Base-by-base conservation (phyloP, 768 basidiomycete species). In the Suillus brevipes region DNA sequence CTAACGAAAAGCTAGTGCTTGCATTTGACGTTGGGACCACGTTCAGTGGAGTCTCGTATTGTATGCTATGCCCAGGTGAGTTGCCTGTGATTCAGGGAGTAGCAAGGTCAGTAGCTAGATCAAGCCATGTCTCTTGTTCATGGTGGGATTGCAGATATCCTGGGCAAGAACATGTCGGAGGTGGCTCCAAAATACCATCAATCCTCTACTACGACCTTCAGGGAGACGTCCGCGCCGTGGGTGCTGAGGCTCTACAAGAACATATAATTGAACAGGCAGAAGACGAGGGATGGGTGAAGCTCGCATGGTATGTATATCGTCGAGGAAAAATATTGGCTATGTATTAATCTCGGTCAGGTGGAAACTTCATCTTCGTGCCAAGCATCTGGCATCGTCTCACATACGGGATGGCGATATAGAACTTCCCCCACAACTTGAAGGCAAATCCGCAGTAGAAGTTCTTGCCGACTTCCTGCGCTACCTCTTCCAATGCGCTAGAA, bases 121-220 rank as follows among this genome's bases (percentile, higher is more conserved):
- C 52, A 25, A 16, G 8, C 18, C 20, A 49, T 7, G 1, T 28
- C 13, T 23, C 14, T 9, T 43, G 12, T 37, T 43, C 23, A 10
- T 36, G 18, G 43, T 58, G 16, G 56, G 53, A 25, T 25, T 53
- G 18, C 43, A 84, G 84, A 63, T 84, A 79, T 64, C 84, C 82
- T 7, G 79, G 78, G 1, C 82, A 83, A 64, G 80, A 82, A n/a
- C 73, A 78, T 6, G 72, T 78, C 28, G 80, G 80, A 4, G 80
- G 81, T 5, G 79, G 83, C 61, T 79, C 77, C 31, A 85, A 84
- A 64, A 82, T 85, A 50, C 84, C 82, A 0, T 81, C 83, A 0
- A 73, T 83, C 36, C 63, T 85, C 14, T 82, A 81, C 64, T 85
- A 85, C 65, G 83, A 84, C 64, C 60, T 67, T 8, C 64, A 74